Evolutionary conservation across 192 early-diverging fungal species (phyloP), one percentile per base, ranked within the genome.

Genomic region (Phycomyces nitens): DNA sequence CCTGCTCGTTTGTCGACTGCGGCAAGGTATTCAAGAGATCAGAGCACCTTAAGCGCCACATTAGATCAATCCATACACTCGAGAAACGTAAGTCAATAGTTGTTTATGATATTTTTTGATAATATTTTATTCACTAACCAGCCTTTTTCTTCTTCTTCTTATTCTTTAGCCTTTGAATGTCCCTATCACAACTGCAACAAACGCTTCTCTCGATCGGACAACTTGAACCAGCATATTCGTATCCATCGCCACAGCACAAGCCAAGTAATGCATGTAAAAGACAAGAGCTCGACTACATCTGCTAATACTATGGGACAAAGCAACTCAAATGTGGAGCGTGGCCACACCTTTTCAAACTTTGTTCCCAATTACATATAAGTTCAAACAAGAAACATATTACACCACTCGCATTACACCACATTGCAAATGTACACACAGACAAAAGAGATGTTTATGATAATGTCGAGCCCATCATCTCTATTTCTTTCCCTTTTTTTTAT

Each of bases 81-180:
- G 83, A 85, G 60, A 79, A 82, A 77, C 83, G 83, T 84, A 79
- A 76, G 79, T 72, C 23, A n/a, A n/a, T n/a, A n/a, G n/a, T n/a
- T n/a, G n/a, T n/a, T n/a, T n/a, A n/a, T n/a, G n/a, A n/a, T n/a
- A n/a, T n/a, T n/a, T n/a, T n/a, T n/a, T n/a, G n/a, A n/a, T n/a
- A n/a, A n/a, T n/a, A n/a, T n/a, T n/a, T n/a, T n/a, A n/a, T n/a
- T n/a, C n/a, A n/a, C n/a, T n/a, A n/a, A n/a, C n/a, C n/a, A n/a
- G n/a, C n/a, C n/a, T n/a, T n/a, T n/a, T n/a, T n/a, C n/a, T n/a
- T n/a, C n/a, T n/a, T n/a, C n/a, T n/a, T n/a, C n/a, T n/a, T n/a
- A n/a, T n/a, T 18, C 18, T 58, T 40, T 67, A 83, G 82, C 82
- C 0, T 84, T 80, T 27, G 71, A 73, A 43, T 84, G 82, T 58